phyloP scores from a whole-genome alignment of 441 rosid genomes.

The Euphorbia schlechtendalii region DNA sequence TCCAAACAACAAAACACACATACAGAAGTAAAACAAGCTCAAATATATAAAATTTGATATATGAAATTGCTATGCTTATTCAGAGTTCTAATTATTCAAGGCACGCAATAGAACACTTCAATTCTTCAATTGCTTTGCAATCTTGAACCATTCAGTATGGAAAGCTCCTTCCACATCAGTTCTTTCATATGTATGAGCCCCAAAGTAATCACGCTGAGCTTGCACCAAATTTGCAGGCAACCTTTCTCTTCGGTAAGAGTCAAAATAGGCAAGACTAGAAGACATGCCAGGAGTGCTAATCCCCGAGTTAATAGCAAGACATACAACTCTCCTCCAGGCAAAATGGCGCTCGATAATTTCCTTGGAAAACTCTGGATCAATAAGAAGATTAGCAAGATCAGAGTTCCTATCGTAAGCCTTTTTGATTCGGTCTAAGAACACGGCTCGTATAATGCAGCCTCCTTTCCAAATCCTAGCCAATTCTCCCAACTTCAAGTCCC shows the following conservation, averaged over 20 bases:
- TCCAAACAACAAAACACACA: conserved; percentile 15
- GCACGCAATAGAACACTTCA: conserved; percentile 18
- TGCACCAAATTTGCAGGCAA: conserved; percentile 88
- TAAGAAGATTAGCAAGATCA: conserved; percentile 78
- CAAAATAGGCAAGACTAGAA: conserved; percentile 87
- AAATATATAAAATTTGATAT: conserved; percentile 2
- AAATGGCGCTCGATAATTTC: conserved; percentile 82
- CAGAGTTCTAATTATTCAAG: conserved; percentile 10
- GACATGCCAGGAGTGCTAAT: conserved; percentile 96
- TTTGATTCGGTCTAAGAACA: conserved; percentile 88
- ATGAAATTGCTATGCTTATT: conserved; percentile 24
- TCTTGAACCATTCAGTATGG: conserved; percentile 97
- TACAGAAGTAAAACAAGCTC: background rate
- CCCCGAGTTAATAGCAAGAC: conserved; percentile 79
- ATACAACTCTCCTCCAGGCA: conserved; percentile 87
- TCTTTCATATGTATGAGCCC: conserved; percentile 92
- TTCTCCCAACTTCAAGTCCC: conserved; percentile 85
- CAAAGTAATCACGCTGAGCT: conserved; percentile 89
- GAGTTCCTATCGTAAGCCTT: conserved; percentile 83
- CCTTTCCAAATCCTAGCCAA: conserved; percentile 94
- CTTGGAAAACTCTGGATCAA: conserved; percentile 89
- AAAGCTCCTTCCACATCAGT: conserved; percentile 74
- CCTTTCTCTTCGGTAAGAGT: conserved; percentile 71
- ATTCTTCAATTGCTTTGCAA: conserved; percentile 55
- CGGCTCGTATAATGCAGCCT: conserved; percentile 88